phyloP scores from a whole-genome alignment of 495 filamentous ascomycete genomes.

The Hypoxylon fuscum region DNA sequence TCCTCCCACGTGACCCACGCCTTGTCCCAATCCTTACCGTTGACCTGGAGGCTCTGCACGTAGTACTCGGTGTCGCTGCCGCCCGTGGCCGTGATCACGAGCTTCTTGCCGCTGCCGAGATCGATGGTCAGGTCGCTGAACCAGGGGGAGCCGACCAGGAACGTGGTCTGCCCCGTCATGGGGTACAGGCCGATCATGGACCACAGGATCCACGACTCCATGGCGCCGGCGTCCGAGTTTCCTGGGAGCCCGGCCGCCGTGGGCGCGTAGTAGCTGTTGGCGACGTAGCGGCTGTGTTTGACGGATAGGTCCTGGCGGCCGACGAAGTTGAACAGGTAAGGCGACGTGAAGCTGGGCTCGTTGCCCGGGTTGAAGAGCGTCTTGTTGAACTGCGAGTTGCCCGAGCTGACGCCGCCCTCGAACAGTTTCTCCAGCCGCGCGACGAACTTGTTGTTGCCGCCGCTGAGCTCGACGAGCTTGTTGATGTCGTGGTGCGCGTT shows the following conservation, averaged over 20 bases:
- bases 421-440: slow-evolving; percentile 71
- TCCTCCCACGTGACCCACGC: slow-evolving; percentile 72
- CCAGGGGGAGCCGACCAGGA: slow-evolving; percentile 71
- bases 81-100: slow-evolving; percentile 64
- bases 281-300: slow-evolving; percentile 61
- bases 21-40: slow-evolving; percentile 61
- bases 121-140: slow-evolving; percentile 66
- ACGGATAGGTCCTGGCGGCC: slow-evolving; percentile 68
- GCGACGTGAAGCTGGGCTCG: slow-evolving; percentile 73
- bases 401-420: slow-evolving; percentile 62
- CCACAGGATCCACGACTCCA: slow-evolving; percentile 76
- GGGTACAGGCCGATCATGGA: slow-evolving; percentile 77
- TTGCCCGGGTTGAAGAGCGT: slow-evolving; percentile 76
- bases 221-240: slow-evolving; percentile 74
- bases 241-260: slow-evolving; percentile 67
- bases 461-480: slow-evolving; percentile 64
- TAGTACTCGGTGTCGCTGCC: slow-evolving; percentile 59
- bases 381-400: slow-evolving; percentile 56
- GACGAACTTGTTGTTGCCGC: slow-evolving; percentile 66
- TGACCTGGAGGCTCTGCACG: slow-evolving; percentile 63
- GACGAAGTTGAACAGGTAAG: slow-evolving; percentile 77
- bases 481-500: slow-evolving; percentile 73
- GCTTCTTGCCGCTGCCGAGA: slow-evolving; percentile 61
- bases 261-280: slow-evolving; percentile 63
- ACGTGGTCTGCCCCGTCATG: slow-evolving; percentile 70